A percentile compares a stretch with the other conserved stretches of the same genome.
phyloP scores from a whole-genome alignment of 306 rosid genomes.

The Inga oerstediana region DNA sequence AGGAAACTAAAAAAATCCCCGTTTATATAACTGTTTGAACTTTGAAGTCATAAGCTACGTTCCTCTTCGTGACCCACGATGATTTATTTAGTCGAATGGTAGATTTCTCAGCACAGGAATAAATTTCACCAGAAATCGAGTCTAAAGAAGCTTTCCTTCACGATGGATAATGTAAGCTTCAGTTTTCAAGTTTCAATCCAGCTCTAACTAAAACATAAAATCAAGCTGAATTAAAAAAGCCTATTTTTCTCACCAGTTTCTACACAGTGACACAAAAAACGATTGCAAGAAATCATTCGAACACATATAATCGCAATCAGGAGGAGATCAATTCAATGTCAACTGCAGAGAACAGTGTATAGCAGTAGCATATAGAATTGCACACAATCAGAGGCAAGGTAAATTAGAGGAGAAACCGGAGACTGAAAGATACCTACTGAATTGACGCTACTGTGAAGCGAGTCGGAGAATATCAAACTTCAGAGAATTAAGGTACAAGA shows the following conservation, averaged over 20 bases:
- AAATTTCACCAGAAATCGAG: background rate
- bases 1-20: constrained; percentile 1
- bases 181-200: constrained; percentile 5
- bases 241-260: background rate
- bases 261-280: background rate
- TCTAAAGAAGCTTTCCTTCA: constrained; percentile 4
- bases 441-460: constrained; percentile 25
- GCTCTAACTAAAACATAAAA: background rate
- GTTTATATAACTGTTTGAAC: background rate
- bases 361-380: background rate
- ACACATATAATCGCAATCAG: background rate
- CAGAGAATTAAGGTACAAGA: background rate
- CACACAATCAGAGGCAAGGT: background rate
- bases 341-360: background rate
- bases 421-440: constrained; percentile 34
- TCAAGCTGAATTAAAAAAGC: background rate
- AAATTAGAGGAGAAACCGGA: background rate
- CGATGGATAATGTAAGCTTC: background rate
- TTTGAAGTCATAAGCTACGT: background rate
- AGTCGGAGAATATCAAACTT: constrained; percentile 1
- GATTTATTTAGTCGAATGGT: background rate
- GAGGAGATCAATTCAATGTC: background rate
- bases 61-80: background rate
- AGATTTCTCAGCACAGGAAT: background rate
- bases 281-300: background rate